phyloP scores from a whole-genome alignment of 2,329 filamentous ascomycete species.

The Diaporthe sp. region DNA sequence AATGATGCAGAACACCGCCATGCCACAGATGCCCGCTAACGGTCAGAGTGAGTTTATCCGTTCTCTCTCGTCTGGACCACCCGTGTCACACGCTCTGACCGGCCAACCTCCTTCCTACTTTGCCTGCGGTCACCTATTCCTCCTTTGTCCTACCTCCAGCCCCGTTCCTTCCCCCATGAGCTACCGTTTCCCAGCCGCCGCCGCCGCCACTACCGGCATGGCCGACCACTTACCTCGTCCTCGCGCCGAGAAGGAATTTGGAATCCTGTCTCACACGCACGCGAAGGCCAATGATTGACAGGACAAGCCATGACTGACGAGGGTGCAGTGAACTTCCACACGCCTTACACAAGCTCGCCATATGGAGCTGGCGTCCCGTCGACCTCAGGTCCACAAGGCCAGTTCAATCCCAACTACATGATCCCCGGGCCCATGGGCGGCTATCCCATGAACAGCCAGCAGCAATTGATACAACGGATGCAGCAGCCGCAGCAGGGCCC shows the following conservation, averaged over 20 bases:
- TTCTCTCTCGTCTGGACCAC: conserved; percentile 40
- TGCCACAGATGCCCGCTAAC: conserved; percentile 69
- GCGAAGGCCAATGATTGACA: not conserved
- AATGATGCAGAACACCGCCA: conserved; percentile 72
- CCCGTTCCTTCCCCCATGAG: not conserved
- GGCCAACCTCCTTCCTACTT: conserved; percentile 27
- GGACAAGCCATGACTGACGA: conserved; percentile 26
- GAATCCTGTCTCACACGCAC: not conserved
- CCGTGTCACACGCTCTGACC: conserved; percentile 28
- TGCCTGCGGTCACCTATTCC: conserved; percentile 19
- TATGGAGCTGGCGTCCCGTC: conserved; percentile 65
- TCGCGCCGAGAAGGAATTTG: not conserved
- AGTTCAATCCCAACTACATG: conserved; percentile 64
- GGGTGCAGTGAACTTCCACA: conserved; percentile 65
- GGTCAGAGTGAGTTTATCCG: conserved; percentile 65
- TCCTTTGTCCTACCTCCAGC: conserved; percentile 32
- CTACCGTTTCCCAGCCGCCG: not conserved
- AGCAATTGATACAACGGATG: conserved; percentile 47
- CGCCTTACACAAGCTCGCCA: conserved; percentile 66
- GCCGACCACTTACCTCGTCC: not conserved
- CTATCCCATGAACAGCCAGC: conserved; percentile 64
- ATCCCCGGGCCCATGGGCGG: conserved; percentile 64
- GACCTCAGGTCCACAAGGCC: conserved; percentile 59
- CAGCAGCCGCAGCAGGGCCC: conserved; percentile 35
- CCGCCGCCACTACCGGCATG: conserved; percentile 5